Conservation (phyloP, 768 basidiomycete species). For the Mycena alexandri region DNA sequence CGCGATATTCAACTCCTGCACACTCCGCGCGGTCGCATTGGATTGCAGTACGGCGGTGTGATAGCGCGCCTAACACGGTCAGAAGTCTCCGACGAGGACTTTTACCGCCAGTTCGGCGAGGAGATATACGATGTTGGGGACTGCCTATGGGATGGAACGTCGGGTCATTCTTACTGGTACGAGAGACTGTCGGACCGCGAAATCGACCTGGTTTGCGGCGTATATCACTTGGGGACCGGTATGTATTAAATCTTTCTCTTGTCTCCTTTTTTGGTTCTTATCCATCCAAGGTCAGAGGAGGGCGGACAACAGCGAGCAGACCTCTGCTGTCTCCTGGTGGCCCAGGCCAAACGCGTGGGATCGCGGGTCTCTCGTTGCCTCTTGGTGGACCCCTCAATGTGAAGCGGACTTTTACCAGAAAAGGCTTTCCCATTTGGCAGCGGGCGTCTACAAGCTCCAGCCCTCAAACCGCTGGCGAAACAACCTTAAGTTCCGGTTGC, state of each 20-base stretch:
- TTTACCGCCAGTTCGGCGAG: neutral
- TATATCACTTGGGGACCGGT: constrained; percentile 5
- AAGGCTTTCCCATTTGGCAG: neutral
- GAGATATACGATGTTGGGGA: neutral
- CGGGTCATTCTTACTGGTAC: constrained; percentile 1
- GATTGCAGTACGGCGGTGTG: too few species aligned
- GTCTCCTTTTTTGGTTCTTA: neutral
- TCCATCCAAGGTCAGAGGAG: neutral
- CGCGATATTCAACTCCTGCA: constrained; percentile 2
- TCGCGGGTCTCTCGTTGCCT: constrained; percentile 2
- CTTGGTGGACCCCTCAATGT: constrained; percentile 2
- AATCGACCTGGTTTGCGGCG: neutral
- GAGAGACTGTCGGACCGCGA: neutral
- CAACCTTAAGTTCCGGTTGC: neutral
- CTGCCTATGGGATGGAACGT: constrained; percentile 7
- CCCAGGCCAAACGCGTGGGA: constrained; percentile 2
- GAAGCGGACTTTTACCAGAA: constrained; percentile 3
- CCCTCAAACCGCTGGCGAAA: neutral
- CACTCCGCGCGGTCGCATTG: too few species aligned
- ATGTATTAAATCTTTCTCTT: neutral
- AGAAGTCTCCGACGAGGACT: neutral
- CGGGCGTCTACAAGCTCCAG: neutral
- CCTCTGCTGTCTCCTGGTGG: constrained; percentile 7
- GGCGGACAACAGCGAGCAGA: neutral
- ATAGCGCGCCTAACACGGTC: constrained; percentile 10